Conservation (phyloP, 495 filamentous ascomycete genomes). For the Hypoxylon rickii region DNA sequence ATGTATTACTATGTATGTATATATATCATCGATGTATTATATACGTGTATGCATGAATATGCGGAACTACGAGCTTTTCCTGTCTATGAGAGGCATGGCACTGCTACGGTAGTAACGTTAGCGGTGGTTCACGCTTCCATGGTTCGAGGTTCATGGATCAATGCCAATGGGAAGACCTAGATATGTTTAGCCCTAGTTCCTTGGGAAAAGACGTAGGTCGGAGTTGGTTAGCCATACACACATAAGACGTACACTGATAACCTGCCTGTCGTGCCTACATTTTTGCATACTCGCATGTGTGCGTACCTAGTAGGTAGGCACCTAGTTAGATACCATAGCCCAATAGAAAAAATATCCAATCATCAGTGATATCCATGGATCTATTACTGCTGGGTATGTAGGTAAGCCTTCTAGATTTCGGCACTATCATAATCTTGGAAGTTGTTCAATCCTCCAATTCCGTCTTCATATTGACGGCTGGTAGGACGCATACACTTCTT, state of each 20-base stretch:
- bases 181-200: slow-evolving; percentile 1
- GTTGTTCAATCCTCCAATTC: too few relatives aligned
- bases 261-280: neutral
- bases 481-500: too few relatives aligned
- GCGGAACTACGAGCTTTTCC: neutral
- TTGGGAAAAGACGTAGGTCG: slow-evolving; percentile 11
- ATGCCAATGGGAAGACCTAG: slow-evolving; percentile 23
- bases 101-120: slow-evolving; percentile 34
- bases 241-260: slow-evolving; percentile 13
- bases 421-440: too few relatives aligned
- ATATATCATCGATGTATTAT: too few relatives aligned
- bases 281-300: too few relatives aligned
- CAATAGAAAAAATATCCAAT: too few relatives aligned
- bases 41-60: slow-evolving; percentile 22
- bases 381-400: too few relatives aligned
- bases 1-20: neutral
- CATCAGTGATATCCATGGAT: too few relatives aligned
- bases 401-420: too few relatives aligned
- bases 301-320: too few relatives aligned
- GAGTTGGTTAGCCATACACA: slow-evolving; percentile 11
- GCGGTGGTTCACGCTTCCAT: slow-evolving; percentile 34
- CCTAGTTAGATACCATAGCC: too few relatives aligned
- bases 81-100: slow-evolving; percentile 23
- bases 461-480: too few relatives aligned
- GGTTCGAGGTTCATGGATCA: slow-evolving; percentile 34